Conservation (phyloP, 2,329 filamentous ascomycete species). For the Fusarium fracticaudum region DNA sequence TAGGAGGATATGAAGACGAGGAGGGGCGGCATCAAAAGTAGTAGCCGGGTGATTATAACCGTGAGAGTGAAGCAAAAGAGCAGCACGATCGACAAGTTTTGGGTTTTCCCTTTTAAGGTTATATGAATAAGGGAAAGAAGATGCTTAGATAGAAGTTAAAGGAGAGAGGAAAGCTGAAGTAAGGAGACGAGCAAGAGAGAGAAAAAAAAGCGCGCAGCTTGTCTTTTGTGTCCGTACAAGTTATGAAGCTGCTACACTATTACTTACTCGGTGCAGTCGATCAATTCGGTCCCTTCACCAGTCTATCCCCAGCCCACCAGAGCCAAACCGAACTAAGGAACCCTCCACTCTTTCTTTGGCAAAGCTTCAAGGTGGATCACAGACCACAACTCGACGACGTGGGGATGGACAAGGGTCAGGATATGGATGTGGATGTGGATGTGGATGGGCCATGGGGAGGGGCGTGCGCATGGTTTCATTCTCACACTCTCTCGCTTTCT, state of each 20-base stretch:
- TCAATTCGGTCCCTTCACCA: slow-evolving; percentile 33
- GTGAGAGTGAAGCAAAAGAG: slow-evolving; percentile 22
- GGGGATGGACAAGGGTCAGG: slow-evolving; percentile 28
- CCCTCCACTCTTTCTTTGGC: slow-evolving; percentile 13
- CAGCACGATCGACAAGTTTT: background rate
- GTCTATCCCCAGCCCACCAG: slow-evolving; percentile 27
- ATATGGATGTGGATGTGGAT: slow-evolving; percentile 13
- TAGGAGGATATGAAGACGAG: slow-evolving; percentile 19
- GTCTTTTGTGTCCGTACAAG: slow-evolving; percentile 40
- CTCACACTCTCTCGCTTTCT: background rate
- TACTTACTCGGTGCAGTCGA: slow-evolving; percentile 18
- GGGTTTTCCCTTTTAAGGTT: background rate
- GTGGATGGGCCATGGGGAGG: slow-evolving; percentile 23
- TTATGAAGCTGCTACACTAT: slow-evolving; percentile 39
- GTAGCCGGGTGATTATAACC: slow-evolving; percentile 8
- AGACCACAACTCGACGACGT: slow-evolving; percentile 26
- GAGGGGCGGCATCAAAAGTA: slow-evolving; percentile 37
- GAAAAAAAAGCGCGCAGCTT: slow-evolving; percentile 42
- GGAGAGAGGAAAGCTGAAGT: slow-evolving; percentile 2
- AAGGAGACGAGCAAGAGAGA: slow-evolving; percentile 2
- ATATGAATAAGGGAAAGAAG: slow-evolving; percentile 5
- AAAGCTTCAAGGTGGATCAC: slow-evolving; percentile 21
- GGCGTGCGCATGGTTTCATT: slow-evolving; percentile 23
- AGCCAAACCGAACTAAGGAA: slow-evolving; percentile 35
- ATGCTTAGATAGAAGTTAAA: background rate